Evolutionary conservation across 352 stramenopile species (phyloP).

Genomic region (Phytophthora pluvialis): DNA sequence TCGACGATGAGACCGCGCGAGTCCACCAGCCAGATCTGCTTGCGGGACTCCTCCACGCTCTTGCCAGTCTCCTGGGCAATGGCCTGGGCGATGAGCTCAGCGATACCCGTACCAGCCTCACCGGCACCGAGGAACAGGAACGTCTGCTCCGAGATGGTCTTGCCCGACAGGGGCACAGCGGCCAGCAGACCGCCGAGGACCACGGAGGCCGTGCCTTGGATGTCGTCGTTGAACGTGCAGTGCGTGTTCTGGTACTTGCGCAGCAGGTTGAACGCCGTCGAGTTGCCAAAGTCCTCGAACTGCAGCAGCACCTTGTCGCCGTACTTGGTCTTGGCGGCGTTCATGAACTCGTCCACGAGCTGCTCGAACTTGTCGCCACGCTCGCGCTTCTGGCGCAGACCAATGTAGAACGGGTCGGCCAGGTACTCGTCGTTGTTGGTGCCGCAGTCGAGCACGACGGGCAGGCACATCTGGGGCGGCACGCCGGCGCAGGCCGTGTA

Average conservation of each 20-base stretch:
- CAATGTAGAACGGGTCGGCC: constrained; percentile 95
- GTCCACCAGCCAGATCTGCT: constrained; percentile 94
- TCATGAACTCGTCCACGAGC: constrained; percentile 97
- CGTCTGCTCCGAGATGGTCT: constrained; percentile 90
- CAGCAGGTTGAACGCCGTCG: constrained; percentile 85
- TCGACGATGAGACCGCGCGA: constrained; percentile 89
- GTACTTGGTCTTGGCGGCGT: constrained; percentile 91
- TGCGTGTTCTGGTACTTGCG: constrained; percentile 87
- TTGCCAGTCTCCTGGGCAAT: constrained; percentile 91
- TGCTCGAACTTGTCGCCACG: constrained; percentile 92
- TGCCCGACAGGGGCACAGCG: constrained; percentile 73
- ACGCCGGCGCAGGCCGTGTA: constrained; percentile 96
- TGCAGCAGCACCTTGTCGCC: constrained; percentile 86
- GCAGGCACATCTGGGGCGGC: constrained; percentile 92
- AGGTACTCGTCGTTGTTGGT: constrained; percentile 96
- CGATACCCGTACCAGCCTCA: constrained; percentile 95
- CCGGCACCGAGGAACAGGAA: constrained; percentile 97
- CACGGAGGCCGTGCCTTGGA: constrained; percentile 91
- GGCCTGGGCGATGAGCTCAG: constrained; percentile 91
- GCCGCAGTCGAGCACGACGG: constrained; percentile 95
- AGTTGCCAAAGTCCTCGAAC: constrained; percentile 91
- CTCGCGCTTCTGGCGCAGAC: constrained; percentile 90
- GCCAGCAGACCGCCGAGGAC: constrained; percentile 82
- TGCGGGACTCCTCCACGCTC: constrained; percentile 85
- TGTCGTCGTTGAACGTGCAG: constrained; percentile 97